Percentiles rank a stretch among this genome's conserved stretches.
phyloP scores from a whole-genome alignment of 345 rosid species.

The Gossypium bickii region DNA sequence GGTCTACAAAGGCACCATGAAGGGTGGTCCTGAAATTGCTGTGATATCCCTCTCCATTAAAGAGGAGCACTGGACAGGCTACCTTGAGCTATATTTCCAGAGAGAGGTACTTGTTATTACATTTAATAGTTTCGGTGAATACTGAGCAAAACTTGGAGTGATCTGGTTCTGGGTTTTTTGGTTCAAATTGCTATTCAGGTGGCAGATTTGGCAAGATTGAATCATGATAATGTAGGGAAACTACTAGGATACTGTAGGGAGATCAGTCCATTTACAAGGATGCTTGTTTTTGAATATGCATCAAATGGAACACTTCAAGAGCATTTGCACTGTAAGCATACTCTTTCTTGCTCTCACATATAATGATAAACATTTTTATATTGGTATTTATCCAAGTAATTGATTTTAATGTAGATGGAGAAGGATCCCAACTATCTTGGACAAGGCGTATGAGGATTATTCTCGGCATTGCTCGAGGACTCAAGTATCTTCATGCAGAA shows the following conservation, averaged over 20 bases:
- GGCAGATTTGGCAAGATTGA: conserved; percentile 88
- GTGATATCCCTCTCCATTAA: conserved; percentile 83
- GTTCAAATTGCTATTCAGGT: conserved; percentile 50
- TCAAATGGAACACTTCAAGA: conserved; percentile 93
- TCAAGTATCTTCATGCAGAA: conserved; percentile 83
- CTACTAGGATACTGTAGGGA: conserved; percentile 88
- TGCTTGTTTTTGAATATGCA: conserved; percentile 93
- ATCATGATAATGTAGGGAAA: conserved; percentile 74
- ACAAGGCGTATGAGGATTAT: conserved; percentile 83
- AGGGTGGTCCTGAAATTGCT: conserved; percentile 93
- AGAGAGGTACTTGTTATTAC: conserved; percentile 59
- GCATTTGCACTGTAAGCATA: conserved; percentile 85
- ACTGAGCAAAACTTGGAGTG: not conserved
- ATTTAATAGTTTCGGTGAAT: not conserved
- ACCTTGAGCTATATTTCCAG: conserved; percentile 90
- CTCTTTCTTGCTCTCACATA: not conserved
- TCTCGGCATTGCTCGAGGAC: conserved; percentile 78
- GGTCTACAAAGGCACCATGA: conserved; percentile 87
- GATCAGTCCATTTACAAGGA: conserved; percentile 77
- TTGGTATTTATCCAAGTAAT: conserved; percentile 15
- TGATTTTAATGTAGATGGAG: conserved; percentile 63
- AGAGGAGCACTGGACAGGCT: conserved; percentile 91
- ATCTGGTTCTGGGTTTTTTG: conserved; percentile 11
- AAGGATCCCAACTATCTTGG: conserved; percentile 85
- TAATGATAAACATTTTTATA: not conserved